Conservation (phyloP, 352 stramenopile genomes). For the Globisporangium megalacanthum region DNA sequence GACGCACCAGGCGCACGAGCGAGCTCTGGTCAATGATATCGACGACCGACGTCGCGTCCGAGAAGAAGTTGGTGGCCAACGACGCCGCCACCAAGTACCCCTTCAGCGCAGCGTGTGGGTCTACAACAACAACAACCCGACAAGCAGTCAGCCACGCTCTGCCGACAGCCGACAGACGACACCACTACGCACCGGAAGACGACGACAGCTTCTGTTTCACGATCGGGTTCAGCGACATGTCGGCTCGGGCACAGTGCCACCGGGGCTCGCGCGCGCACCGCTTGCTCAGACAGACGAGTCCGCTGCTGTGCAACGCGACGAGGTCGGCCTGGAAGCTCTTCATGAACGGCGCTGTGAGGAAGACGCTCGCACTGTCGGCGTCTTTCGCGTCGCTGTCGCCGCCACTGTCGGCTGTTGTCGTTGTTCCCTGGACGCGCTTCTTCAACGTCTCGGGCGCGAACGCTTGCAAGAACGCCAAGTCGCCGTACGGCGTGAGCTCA, state of each 20-base stretch:
- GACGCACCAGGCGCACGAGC: slow-evolving; percentile 69
- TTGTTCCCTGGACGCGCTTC: slow-evolving; percentile 12
- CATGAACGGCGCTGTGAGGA: slow-evolving; percentile 42
- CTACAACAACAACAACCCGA: slow-evolving; percentile 19
- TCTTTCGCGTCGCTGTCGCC: slow-evolving; percentile 19
- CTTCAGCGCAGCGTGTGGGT: slow-evolving; percentile 58
- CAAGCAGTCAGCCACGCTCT: background rate
- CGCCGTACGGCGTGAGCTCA: slow-evolving; percentile 74
- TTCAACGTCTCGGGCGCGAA: slow-evolving; percentile 51
- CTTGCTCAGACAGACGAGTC: slow-evolving; percentile 43
- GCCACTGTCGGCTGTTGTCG: background rate
- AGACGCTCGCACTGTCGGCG: background rate
- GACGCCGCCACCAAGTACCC: slow-evolving; percentile 72
- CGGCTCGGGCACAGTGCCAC: slow-evolving; percentile 70
- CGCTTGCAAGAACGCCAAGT: slow-evolving; percentile 66
- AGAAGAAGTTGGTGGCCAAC: slow-evolving; percentile 80
- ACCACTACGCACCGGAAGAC: slow-evolving; percentile 32
- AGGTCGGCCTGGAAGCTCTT: slow-evolving; percentile 56
- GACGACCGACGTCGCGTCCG: slow-evolving; percentile 56
- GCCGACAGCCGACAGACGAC: background rate
- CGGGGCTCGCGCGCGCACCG: slow-evolving; percentile 68
- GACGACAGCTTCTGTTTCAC: slow-evolving; percentile 63
- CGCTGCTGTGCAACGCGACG: slow-evolving; percentile 42
- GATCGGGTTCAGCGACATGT: slow-evolving; percentile 67
- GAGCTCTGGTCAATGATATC: slow-evolving; percentile 83